phyloP scores from a whole-genome alignment of 805 yeast species.

The Kazachstania kunashirensis region DNA sequence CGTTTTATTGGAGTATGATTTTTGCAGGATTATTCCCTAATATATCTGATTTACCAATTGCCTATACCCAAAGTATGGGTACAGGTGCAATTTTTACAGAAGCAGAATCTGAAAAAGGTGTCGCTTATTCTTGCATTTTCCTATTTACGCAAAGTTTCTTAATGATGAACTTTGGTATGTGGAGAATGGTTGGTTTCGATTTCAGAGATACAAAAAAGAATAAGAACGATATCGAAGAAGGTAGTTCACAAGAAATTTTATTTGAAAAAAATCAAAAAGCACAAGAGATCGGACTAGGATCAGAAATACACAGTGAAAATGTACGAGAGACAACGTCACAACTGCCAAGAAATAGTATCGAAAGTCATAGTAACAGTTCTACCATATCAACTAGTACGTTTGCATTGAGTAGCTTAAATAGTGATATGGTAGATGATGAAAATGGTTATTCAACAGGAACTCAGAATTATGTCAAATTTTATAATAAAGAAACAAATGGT shows the following conservation, averaged over 20 bases:
- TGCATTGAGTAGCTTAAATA: conserved; percentile 2
- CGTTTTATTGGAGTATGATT: conserved; percentile 69
- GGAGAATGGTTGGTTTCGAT: conserved; percentile 60
- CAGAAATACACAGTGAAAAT: not conserved
- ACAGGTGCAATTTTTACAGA: conserved; percentile 45
- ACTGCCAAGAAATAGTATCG: not conserved
- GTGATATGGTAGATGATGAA: not conserved
- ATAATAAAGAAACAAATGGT: not conserved
- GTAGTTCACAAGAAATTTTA: conserved; percentile 1
- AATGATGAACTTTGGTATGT: conserved; percentile 71
- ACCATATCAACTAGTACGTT: not conserved
- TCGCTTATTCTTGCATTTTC: conserved; percentile 71
- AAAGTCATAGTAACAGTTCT: not conserved
- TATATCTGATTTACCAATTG: conserved; percentile 76
- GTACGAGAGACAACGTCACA: not conserved
- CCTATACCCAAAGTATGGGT: conserved; percentile 66
- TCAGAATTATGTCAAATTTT: not conserved
- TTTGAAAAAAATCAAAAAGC: not conserved
- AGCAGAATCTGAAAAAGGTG: conserved; percentile 55
- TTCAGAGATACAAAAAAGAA: conserved; percentile 35
- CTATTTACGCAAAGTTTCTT: conserved; percentile 54
- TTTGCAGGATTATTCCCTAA: conserved; percentile 72
- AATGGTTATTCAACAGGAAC: not conserved
- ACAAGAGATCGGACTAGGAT: not conserved
- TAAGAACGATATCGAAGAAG: conserved; percentile 6